Conservation (phyloP, 2,329 filamentous ascomycete genomes). For the Cadophora sp. region DNA sequence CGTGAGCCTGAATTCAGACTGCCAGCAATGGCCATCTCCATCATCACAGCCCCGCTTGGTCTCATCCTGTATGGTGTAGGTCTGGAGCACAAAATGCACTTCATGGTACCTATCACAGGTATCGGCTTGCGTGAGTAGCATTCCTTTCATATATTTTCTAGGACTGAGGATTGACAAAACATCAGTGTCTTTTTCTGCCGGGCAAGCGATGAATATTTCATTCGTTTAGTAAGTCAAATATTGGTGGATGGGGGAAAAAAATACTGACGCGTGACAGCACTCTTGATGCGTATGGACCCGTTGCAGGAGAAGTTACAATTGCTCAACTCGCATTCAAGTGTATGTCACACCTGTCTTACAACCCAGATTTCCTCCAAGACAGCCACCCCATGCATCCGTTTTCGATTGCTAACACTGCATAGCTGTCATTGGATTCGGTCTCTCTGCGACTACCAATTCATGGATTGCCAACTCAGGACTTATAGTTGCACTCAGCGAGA, state of each 20-base stretch:
- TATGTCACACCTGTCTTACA: not conserved
- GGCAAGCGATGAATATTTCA: constrained; percentile 34
- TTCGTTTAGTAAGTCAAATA: constrained; percentile 27
- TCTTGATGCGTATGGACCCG: constrained; percentile 31
- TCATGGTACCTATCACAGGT: constrained; percentile 31
- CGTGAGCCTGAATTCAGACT: constrained; percentile 42
- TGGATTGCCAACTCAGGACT: constrained; percentile 27
- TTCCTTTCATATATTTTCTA: not conserved
- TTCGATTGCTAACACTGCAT: not conserved
- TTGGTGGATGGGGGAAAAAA: not conserved
- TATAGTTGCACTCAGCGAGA: constrained; percentile 22
- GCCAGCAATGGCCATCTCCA: constrained; percentile 41
- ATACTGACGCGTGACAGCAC: constrained; percentile 6
- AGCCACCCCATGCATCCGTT: not conserved
- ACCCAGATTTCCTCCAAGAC: not conserved
- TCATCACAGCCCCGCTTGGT: constrained; percentile 41
- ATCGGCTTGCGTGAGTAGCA: constrained; percentile 21
- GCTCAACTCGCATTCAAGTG: constrained; percentile 31
- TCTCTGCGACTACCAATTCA: constrained; percentile 25
- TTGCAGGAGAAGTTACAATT: constrained; percentile 31
- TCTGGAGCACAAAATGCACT: constrained; percentile 31
- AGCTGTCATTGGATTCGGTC: constrained; percentile 30
- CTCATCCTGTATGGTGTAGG: constrained; percentile 48
- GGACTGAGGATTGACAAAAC: not conserved
- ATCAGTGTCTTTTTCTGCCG: constrained; percentile 30